phyloP scores from a whole-genome alignment of 1,284 basidiomycete genomes.

The Leccinum fuscescens region DNA sequence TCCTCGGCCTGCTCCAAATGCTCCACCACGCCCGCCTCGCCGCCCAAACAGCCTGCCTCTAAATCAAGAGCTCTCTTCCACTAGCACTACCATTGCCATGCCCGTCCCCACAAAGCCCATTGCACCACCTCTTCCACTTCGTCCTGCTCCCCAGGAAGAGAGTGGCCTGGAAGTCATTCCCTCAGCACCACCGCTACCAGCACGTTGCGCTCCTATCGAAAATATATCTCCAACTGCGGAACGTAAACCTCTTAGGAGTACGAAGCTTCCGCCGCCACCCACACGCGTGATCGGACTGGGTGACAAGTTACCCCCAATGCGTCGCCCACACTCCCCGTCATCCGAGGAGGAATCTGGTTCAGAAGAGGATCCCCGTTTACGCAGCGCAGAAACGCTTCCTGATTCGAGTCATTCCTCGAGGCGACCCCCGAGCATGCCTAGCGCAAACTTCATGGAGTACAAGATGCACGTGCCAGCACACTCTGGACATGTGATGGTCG shows the following conservation, averaged over 20 bases:
- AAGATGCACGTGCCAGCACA: constrained; percentile 60
- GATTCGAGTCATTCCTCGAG: constrained; percentile 82
- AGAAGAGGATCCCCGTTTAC: constrained; percentile 44
- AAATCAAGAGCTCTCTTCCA: neutral
- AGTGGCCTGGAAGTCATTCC: constrained; percentile 2
- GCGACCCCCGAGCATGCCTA: constrained; percentile 58
- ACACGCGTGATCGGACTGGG: constrained; percentile 66
- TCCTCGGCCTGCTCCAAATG: constrained; percentile 17
- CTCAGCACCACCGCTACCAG: constrained; percentile 28
- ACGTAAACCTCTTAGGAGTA: constrained; percentile 46
- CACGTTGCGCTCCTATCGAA: constrained; percentile 16
- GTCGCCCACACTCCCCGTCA: constrained; percentile 44
- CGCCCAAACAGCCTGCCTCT: constrained; percentile 7
- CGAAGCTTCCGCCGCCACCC: constrained; percentile 63
- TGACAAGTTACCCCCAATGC: constrained; percentile 64
- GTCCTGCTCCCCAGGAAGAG: constrained; percentile 18
- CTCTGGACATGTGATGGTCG: constrained; percentile 54
- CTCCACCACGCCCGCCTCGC: constrained; percentile 23
- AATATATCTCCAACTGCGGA: constrained; percentile 30
- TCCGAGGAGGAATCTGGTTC: constrained; percentile 58
- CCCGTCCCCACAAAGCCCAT: constrained; percentile 11
- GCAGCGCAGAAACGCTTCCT: constrained; percentile 64
- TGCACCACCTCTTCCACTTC: constrained; percentile 30
- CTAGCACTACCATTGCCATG: neutral
- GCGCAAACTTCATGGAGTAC: constrained; percentile 44